These are phyloP conservation scores for Albugo laibachii DNA, from an alignment of 352 stramenopile genomes.

Conservation along the genomic window DNA sequence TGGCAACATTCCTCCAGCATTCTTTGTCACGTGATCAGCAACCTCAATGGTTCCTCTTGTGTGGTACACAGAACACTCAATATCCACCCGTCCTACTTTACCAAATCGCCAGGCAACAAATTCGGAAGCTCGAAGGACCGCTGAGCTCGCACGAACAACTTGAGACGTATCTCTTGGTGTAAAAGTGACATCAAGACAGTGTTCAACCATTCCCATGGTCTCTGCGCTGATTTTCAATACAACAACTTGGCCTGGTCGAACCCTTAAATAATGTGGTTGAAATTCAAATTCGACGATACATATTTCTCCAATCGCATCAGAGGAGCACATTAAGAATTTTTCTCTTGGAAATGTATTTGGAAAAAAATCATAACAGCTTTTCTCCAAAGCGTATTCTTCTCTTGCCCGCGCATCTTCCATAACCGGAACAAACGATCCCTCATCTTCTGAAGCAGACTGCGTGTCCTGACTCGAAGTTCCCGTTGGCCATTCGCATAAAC, in stretches of 20 bases:
- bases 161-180: not conserved
- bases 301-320: conserved; percentile 13
- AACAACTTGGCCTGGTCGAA: conserved; percentile 15
- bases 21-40: not conserved
- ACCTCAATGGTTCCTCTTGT: conserved; percentile 13
- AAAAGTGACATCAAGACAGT: conserved; percentile 15
- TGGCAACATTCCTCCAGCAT: too few species aligned
- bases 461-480: conserved; percentile 51
- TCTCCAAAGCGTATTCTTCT: not conserved
- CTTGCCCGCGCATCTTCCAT: conserved; percentile 1
- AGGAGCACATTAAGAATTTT: not conserved
- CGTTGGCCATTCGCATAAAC: conserved; percentile 2
- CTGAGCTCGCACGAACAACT: conserved; percentile 3
- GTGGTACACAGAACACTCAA: conserved; percentile 21
- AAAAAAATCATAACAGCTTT: not conserved
- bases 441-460: conserved; percentile 42
- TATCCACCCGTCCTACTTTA: conserved; percentile 5
- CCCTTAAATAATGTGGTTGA: conserved; percentile 10
- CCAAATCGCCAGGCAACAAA: conserved; percentile 18
- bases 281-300: conserved; percentile 19
- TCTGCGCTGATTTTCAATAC: conserved; percentile 16
- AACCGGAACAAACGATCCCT: conserved; percentile 8
- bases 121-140: conserved; percentile 9
- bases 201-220: conserved; percentile 19
- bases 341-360: conserved; percentile 10